Evolutionary conservation across 2,329 filamentous ascomycete species (phyloP), one percentile per base, ranked within the genome.

Genomic region (Cordyceps militaris): DNA sequence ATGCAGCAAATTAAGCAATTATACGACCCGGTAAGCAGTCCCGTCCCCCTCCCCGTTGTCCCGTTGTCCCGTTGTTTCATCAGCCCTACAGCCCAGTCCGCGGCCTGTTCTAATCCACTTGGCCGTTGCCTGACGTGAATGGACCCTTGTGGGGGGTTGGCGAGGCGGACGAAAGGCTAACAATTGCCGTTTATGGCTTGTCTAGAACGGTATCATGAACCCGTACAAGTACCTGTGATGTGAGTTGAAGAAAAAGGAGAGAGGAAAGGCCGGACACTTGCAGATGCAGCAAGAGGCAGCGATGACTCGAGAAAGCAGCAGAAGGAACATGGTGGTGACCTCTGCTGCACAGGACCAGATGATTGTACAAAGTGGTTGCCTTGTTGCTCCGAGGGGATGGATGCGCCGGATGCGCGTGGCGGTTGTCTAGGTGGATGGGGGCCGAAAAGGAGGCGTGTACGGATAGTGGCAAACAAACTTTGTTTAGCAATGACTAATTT

Each of bases 1-100:
- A 99, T 99, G 94, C 92, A 88, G 79, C 88, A 95, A 75, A 85
- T 97, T 70, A 99, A 99, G 81, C 81, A 86, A 60, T 76, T 96
- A 19, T 99, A 95, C 73, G 94, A 99, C 74, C 94, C 92, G 67
- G 91, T 96, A 76, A 84, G 90, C 74, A 40, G 55, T 51, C 50
- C 60, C 59, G 14, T 21, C 38, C 24, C 23, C 44, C 24, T 16
- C 23, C 7, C n/a, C 30, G 24, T 8, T 16, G 10, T 21, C 14
- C 10, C 49, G n/a, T 38, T 23, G 13, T 4, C 16, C 28, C 10
- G 23, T 7, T 43, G 54, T 40, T 38, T 49, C 43, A 24, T 50
- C 44, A 56, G 54, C 44, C 54, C 43, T 50, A 48, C 34, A 56
- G 34, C 28, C 36, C 26, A 23, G n/a, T 28, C 16, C 21, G 4